Percentiles rank a stretch among this genome's conserved stretches.
These are phyloP conservation scores for Seminavis robusta DNA, from an alignment of 108 stramenopile genomes.

Conservation along the genomic window DNA sequence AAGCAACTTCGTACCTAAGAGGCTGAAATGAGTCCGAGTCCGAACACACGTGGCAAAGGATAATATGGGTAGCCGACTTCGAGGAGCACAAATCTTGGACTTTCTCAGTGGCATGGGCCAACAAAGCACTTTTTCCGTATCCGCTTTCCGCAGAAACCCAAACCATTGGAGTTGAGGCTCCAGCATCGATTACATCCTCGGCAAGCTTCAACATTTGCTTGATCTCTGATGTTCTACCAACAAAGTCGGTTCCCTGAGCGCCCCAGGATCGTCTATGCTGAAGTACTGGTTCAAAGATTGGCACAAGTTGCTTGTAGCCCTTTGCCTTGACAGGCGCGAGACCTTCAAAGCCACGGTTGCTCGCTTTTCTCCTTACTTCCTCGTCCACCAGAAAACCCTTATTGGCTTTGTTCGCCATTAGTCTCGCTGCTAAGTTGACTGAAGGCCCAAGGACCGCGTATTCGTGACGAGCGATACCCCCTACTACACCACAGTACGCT, in stretches of 20 bases:
- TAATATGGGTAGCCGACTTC: conserved; percentile 29
- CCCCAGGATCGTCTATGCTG: conserved; percentile 39
- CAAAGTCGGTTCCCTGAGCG: conserved; percentile 35
- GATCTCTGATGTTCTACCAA: conserved; percentile 57
- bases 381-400: conserved; percentile 76
- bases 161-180: conserved; percentile 28
- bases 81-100: too few relatives aligned
- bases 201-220: conserved; percentile 40
- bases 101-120: conserved; percentile 46
- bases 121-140: conserved; percentile 50
- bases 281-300: conserved; percentile 64
- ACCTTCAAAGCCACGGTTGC: conserved; percentile 47
- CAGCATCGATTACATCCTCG: conserved; percentile 22
- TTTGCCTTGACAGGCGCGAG: conserved; percentile 59
- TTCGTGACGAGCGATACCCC: conserved; percentile 59
- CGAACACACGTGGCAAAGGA: conserved; percentile 38
- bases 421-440: conserved; percentile 69
- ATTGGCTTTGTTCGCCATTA: conserved; percentile 56
- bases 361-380: conserved; percentile 41
- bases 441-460: conserved; percentile 70
- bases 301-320: conserved; percentile 65
- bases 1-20: too few relatives aligned
- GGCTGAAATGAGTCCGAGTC: too few relatives aligned
- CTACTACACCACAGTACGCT: conserved; percentile 75
- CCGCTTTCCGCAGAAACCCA: conserved; percentile 46